A percentile compares a stretch with the other conserved stretches of the same genome.
These are phyloP conservation scores for Elsinoe ampelina DNA, from an alignment of 2,329 filamentous ascomycete genomes.

Conservation along the genomic window DNA sequence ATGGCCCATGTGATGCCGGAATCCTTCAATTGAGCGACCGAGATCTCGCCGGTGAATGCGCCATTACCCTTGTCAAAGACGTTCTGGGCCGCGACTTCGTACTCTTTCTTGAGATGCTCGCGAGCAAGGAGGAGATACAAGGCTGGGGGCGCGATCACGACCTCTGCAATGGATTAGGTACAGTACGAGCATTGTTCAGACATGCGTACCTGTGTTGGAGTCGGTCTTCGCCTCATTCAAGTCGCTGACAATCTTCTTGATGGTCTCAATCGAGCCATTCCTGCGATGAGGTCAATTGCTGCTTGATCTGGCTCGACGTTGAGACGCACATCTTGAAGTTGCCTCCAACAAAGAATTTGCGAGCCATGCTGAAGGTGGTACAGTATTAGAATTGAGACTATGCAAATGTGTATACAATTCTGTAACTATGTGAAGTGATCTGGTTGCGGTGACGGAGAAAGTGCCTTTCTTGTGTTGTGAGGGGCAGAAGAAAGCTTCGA, in stretches of 20 bases:
- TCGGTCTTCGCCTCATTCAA: conserved; percentile 80
- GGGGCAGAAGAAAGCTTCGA: background rate
- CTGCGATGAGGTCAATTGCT: conserved; percentile 38
- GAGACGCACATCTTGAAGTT: conserved; percentile 92
- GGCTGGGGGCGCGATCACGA: conserved; percentile 83
- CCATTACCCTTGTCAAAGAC: conserved; percentile 68
- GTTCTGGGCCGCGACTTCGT: conserved; percentile 91
- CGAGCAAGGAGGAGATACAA: conserved; percentile 85
- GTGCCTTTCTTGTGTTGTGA: background rate
- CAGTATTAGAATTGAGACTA: background rate
- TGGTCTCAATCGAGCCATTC: conserved; percentile 86
- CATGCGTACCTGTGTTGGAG: conserved; percentile 56
- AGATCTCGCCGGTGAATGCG: conserved; percentile 89
- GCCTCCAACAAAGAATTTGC: conserved; percentile 53
- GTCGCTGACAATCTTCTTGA: conserved; percentile 82
- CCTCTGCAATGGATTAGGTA: conserved; percentile 51
- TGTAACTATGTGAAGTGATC: background rate
- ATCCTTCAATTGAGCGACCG: conserved; percentile 82
- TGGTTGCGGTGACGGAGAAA: too few species aligned
- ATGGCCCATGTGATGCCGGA: conserved; percentile 81
- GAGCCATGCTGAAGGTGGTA: conserved; percentile 26
- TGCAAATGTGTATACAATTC: background rate
- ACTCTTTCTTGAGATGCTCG: conserved; percentile 61
- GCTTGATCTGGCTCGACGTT: background rate
- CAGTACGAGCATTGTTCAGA: background rate